Base-by-base conservation (phyloP, 108 stramenopile genomes). In the Fragilaria radians region DNA sequence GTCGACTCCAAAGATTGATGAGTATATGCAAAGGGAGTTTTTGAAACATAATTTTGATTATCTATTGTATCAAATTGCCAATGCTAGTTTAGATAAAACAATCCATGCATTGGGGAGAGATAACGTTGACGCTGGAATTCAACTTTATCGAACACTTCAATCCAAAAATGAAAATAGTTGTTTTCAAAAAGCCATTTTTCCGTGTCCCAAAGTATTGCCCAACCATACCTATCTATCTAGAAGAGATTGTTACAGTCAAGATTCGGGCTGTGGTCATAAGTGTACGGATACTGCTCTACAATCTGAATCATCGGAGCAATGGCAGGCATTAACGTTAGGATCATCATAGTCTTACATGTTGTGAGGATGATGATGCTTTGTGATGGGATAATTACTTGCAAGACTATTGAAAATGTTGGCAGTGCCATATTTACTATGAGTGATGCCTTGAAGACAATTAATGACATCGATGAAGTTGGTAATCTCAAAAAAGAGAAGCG, bases 51-150 rank as follows among this genome's bases (percentile, higher is more conserved):
- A 51, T 51, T 24, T 30, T 1, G 81, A 82, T 52, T 4, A 19
- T 3, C 32, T 72, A 18, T 52, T 82, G 11, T 63, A 78, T 46
- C 17, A 69, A 1, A 77, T 77, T 25, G 81, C 61, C 28, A 75
- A 73, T 30, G 19, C 24, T 23, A 72, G 70, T 51, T 47, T 82
- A n/a, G 81, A 82, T 52, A 24, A 30, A 29, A 82, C 81, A 23
- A 82, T 82, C 55, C 67, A 78, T 23, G 36, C 29, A 3, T 61
- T 82, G 59, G 81, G 81, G 22, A 48, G 74, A 11, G 54, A 63
- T 27, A 22, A 45, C 24, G 63, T 82, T 42, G 51, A 72, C 5
- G 52, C 29, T 7, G 47, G 57, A 1, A 28, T 78, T 29, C n/a
- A 30, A 48, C 14, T 28, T 26, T 74, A 59, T 61, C 70, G 53